A percentile compares a stretch with the other conserved stretches of the same genome.
phyloP scores from a whole-genome alignment of 345 rosid species.

The Physaria fendleri region DNA sequence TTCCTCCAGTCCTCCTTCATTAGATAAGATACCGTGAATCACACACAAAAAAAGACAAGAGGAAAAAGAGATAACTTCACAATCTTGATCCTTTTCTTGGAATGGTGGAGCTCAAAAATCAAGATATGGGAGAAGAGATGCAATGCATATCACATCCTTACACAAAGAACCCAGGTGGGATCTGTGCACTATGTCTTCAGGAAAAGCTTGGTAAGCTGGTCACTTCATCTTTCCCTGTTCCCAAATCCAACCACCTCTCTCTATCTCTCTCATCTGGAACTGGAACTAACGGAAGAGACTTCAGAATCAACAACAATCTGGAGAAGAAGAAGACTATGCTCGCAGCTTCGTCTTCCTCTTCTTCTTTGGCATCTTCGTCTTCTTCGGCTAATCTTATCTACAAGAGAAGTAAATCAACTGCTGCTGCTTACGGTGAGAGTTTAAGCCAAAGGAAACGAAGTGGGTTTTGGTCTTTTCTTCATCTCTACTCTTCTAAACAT shows the following conservation, averaged over 20 bases:
- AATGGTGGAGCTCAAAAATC: constrained; percentile 39
- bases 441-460: constrained; percentile 43
- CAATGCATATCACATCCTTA: constrained; percentile 67
- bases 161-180: constrained; percentile 83
- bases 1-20: background rate
- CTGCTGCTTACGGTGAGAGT: constrained; percentile 34
- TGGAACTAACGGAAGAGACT: constrained; percentile 13
- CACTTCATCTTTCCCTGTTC: constrained; percentile 73
- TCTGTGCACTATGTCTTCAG: constrained; percentile 96
- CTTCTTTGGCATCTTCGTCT: constrained; percentile 19
- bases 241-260: constrained; percentile 40
- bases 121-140: constrained; percentile 74
- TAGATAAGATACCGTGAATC: background rate
- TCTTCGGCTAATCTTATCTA: constrained; percentile 49
- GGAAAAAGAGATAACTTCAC: background rate
- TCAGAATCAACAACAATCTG: constrained; percentile 43
- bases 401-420: constrained; percentile 79
- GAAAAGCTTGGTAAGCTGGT: constrained; percentile 97
- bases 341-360: constrained; percentile 38
- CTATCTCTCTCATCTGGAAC: constrained; percentile 39
- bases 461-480: constrained; percentile 91
- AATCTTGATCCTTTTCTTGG: background rate
- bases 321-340: constrained; percentile 69
- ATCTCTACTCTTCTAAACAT: constrained; percentile 39
- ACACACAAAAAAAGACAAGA: constrained; percentile 13